Conservation (phyloP, 2,329 filamentous ascomycete genomes). For the Beauveria sp. region DNA sequence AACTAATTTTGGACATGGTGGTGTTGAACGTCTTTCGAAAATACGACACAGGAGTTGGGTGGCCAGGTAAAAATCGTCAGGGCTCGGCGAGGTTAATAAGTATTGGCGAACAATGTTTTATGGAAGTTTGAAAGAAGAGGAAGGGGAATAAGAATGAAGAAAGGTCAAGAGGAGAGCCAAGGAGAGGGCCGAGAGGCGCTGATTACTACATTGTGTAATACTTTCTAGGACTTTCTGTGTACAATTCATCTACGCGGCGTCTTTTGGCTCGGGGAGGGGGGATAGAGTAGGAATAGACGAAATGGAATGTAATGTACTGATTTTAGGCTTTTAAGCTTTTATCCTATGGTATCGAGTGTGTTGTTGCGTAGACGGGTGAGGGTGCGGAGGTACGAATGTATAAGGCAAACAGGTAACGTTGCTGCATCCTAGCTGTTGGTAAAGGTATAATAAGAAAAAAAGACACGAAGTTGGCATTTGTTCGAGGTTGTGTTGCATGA, state of each 20-base stretch:
- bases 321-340: background rate
- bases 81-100: conserved; percentile 8
- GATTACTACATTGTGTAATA: conserved; percentile 11
- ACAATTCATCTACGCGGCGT: conserved; percentile 12
- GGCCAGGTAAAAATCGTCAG: conserved; percentile 2
- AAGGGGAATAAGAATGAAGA: background rate
- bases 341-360: background rate
- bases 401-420: too few species aligned
- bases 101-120: conserved; percentile 4
- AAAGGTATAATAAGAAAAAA: too few species aligned
- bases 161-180: background rate
- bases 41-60: conserved; percentile 7
- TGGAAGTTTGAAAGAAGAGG: background rate
- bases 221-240: conserved; percentile 10
- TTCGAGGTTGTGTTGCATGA: too few species aligned
- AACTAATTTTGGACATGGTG: conserved; percentile 9
- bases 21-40: conserved; percentile 1
- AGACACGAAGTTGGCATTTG: too few species aligned
- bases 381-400: too few species aligned
- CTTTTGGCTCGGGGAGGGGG: background rate
- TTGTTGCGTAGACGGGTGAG: background rate
- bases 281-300: background rate
- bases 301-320: conserved; percentile 2
- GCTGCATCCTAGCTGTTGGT: too few species aligned
- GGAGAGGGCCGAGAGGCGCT: background rate